Base-by-base conservation (phyloP, 2,329 filamentous ascomycete species). In the Botryotinia narcissicola region DNA sequence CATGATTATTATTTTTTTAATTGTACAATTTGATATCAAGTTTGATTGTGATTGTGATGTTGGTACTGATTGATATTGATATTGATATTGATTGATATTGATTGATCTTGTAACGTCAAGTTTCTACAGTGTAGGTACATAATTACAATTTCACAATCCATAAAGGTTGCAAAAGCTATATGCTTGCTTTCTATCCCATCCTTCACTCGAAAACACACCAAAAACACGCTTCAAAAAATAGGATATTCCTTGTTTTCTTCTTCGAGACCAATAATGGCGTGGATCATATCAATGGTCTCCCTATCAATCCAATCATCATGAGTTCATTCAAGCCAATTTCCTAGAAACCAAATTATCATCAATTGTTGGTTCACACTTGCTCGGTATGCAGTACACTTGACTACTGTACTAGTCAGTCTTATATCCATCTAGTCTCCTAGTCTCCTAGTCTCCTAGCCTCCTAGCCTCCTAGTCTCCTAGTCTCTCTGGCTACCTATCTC, bases 1-100 rank as follows among this genome's bases (percentile, higher is more conserved):
- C 0, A n/a, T n/a, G 6, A 51, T 51, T 0, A 6, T n/a, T 14
- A 3, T 25, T n/a, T 7, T 25, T n/a, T 7, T n/a, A 3, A 25
- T 5, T 14, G 4, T 14, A 25, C 46, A 25, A 5, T 51, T 25
- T 25, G 46, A 51, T 14, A 14, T 51, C 22, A 25, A 48, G 46
- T 48, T 12, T 25, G 46, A 48, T 25, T 20, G 18, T 46, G 44
- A 46, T 44, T 6, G 20, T 48, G 44, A 22, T 46, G 4, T 16
- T 20, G n/a, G n/a, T n/a, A n/a, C n/a, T n/a, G n/a, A n/a, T n/a
- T n/a, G 42, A 44, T 20, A 0, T 44, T 25, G 46, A 51, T 25
- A n/a, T n/a, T 37, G 8, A 37, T 37, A 37, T 37, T 37, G 37
- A 12, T 44, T 25, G 46, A 51, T n/a, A 51, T 51, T 51, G 46